Base-by-base conservation (phyloP, 2,329 filamentous ascomycete species). In the Penicillium sp. region DNA sequence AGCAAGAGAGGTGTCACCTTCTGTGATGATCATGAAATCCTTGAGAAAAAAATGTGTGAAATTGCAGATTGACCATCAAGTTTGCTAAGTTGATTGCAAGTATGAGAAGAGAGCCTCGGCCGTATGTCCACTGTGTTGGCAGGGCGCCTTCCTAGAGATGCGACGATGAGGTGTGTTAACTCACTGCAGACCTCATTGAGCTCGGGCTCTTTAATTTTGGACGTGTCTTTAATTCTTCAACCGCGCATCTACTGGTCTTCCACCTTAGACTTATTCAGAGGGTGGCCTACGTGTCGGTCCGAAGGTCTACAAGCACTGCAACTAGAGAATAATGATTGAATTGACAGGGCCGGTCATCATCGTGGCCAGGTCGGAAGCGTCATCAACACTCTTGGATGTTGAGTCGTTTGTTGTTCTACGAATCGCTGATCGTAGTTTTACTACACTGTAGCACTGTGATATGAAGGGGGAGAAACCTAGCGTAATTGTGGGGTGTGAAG, bases 281-380 rank as follows among this genome's bases (percentile, higher is more conserved):
- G 28, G 28, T 33, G 46, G 46, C 11, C 46, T 33, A n/a, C 35
- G 46, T 22, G 28, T 49, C 28, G 46, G 46, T 22, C 19, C 35
- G 46, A 30, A 49, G 46, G 46, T 49, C 16, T 49, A 49, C 28
- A 49, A 35, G 28, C 46, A 49, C n/a, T 49, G 46, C 46, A 49
- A 49, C 28, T 49, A 49, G 28, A 49, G 16, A n/a, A 14, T 14
- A 11, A 19, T 33, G 4, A 16, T 5, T 16, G 26, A 2, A 22
- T 22, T 46, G 43, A 42, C n/a, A 7, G 19, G 42, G 42, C 19
- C 14, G 42, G 43, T 3, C 30, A 33, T 33, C 2, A 33, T 2
- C 19, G n/a, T 49, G 10, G 30, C 30, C 30, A 33, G 30, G 30
- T 33, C 28, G 28, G 28, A 33, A 13, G 6, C 8, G 28, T 33